Evolutionary conservation across 305 asterid genomes (phyloP), one percentile per base, ranked within the genome.

Genomic region (Fraxinus paxiana): DNA sequence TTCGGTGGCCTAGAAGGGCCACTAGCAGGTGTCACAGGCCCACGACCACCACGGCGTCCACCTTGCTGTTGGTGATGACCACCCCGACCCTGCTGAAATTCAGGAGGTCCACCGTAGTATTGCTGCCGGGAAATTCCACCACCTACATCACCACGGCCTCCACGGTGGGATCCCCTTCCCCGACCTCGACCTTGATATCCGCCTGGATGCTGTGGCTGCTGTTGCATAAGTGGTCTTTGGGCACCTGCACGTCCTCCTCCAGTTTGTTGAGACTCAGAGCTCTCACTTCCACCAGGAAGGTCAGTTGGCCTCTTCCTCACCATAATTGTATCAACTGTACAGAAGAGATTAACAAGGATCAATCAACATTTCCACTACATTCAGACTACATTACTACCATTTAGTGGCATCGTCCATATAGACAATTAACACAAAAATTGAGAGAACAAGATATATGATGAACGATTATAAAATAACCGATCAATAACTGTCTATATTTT

Each of bases 251-350:
- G 91, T 35, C 90, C 96, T 41, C 90, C 96, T 78, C 90, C 89
- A 71, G 89, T 56, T 83, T 92, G 93, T 77, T 88, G 92, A 34
- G 95, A 65, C 84, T 88, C 93, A 1, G 92, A 89, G 87, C 92
- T 80, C 86, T 90, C 93, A 41, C 97, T 89, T 77, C 86, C 74
- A 30, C 93, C 88, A 81, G 92, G 88, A 82, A 56, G 77, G 18
- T 91, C 93, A 81, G 92, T 90, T 82, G 93, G 84, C 85, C 85
- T 92, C 92, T 93, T 94, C 82, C 98, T 87, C 84, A 82, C 91
- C 98, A 94, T 94, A 75, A 33, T 82, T 4, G 17, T 26, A 75
- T 85, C 77, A 97, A 90, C 79, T 4, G 80, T 76, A 46, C 84
- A 30, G 73, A 22, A 65, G 73, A 65, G 17, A 65, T 65, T 4